phyloP scores from a whole-genome alignment of 2,329 filamentous ascomycete genomes.

The Cordyceps farinosa region DNA sequence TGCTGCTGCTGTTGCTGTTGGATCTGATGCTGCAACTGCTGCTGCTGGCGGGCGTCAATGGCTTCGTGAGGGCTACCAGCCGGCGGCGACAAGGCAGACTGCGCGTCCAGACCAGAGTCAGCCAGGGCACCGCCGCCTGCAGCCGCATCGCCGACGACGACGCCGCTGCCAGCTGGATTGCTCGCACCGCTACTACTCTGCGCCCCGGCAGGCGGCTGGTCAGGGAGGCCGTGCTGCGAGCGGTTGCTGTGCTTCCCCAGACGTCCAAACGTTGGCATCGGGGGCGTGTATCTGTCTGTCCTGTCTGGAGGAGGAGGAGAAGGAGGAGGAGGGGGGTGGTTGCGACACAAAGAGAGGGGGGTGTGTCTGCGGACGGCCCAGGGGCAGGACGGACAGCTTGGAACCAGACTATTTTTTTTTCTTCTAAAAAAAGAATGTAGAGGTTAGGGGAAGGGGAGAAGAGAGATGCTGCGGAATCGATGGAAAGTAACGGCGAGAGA shows the following conservation, averaged over 20 bases:
- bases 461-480: slow-evolving; percentile 22
- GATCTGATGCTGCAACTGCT: slow-evolving; percentile 26
- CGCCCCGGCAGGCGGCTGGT: slow-evolving; percentile 32
- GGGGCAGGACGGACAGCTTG: neutral
- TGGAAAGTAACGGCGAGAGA: slow-evolving; percentile 19
- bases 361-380: slow-evolving; percentile 1
- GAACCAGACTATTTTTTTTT: neutral
- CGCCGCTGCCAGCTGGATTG: neutral
- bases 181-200: slow-evolving; percentile 6
- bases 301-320: neutral
- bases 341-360: slow-evolving; percentile 2
- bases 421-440: slow-evolving; percentile 21
- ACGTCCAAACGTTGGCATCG: slow-evolving; percentile 53
- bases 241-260: slow-evolving; percentile 54
- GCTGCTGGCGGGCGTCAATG: slow-evolving; percentile 20
- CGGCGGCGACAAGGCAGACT: slow-evolving; percentile 14
- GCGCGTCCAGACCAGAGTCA: slow-evolving; percentile 17
- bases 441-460: slow-evolving; percentile 21
- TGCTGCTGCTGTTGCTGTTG: slow-evolving; percentile 28
- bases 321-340: neutral
- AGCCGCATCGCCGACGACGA: slow-evolving; percentile 7
- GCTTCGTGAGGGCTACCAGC: slow-evolving; percentile 17
- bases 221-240: slow-evolving; percentile 53
- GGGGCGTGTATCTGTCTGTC: slow-evolving; percentile 6
- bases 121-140: slow-evolving; percentile 6